Evolutionary conservation across 148 eudicot genomes (phyloP).

Genomic region (Nepenthes gracilis): DNA sequence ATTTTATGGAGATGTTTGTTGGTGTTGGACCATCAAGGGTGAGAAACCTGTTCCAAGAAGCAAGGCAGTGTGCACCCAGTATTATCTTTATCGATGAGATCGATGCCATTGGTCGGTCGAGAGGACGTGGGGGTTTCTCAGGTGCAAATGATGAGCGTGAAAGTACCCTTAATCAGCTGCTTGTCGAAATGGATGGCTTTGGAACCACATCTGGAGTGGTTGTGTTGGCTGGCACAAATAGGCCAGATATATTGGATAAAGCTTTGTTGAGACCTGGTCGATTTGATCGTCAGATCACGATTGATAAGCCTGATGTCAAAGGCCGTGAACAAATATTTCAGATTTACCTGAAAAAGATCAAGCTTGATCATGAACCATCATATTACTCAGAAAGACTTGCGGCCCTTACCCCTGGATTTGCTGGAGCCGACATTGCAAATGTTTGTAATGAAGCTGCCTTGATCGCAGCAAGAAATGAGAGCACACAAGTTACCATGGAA

Average conservation of each 20-base stretch:
- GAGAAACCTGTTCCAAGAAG: conserved; percentile 78
- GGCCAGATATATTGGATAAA: conserved; percentile 82
- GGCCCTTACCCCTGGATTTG: conserved; percentile 90
- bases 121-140: conserved; percentile 78
- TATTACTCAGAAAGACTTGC: conserved; percentile 75
- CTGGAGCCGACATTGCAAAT: conserved; percentile 95
- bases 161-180: conserved; percentile 83
- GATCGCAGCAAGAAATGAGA: conserved; percentile 70
- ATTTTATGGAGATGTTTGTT: conserved; percentile 97
- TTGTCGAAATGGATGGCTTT: conserved; percentile 95
- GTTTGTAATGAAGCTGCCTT: conserved; percentile 90
- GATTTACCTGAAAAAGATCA: conserved; percentile 68
- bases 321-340: conserved; percentile 88
- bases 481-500: conserved; percentile 41
- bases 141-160: conserved; percentile 84
- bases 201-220: conserved; percentile 82
- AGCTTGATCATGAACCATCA: conserved; percentile 68
- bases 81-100: conserved; percentile 92
- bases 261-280: conserved; percentile 88
- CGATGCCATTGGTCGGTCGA: conserved; percentile 84
- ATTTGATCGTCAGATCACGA: conserved; percentile 70
- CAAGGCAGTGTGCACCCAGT: conserved; percentile 84
- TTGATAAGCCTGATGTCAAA: conserved; percentile 83
- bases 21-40: conserved; percentile 97
- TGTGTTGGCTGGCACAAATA: conserved; percentile 83